These are phyloP conservation scores for Trichophyton rubrum DNA, from an alignment of 2,329 filamentous ascomycete genomes.

Conservation along the genomic window DNA sequence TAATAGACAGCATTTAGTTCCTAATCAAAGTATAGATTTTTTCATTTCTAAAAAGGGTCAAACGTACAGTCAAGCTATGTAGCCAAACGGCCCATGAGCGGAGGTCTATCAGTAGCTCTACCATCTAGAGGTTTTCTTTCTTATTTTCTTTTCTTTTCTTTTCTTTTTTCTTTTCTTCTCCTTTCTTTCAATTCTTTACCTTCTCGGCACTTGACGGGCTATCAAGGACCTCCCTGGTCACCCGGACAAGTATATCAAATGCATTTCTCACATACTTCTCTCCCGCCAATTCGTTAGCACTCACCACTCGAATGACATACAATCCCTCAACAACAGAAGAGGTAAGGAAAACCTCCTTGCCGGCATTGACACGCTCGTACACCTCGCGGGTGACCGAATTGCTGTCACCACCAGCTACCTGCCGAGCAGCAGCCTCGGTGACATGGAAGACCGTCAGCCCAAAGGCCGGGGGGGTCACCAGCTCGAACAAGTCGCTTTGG, in stretches of 20 bases:
- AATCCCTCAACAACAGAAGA: constrained; percentile 58
- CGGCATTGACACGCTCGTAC: constrained; percentile 60
- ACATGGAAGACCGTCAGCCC: constrained; percentile 66
- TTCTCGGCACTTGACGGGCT: background rate
- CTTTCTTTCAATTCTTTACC: background rate
- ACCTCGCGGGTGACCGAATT: constrained; percentile 50
- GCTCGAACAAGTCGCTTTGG: constrained; percentile 58
- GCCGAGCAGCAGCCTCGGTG: constrained; percentile 29
- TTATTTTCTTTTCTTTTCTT: background rate
- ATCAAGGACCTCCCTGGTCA: constrained; percentile 43
- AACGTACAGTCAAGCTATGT: too few relatives aligned
- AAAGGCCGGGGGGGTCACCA: constrained; percentile 63
- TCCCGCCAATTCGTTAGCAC: constrained; percentile 56
- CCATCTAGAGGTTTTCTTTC: too few relatives aligned
- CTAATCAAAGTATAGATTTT: background rate
- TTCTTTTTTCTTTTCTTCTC: background rate
- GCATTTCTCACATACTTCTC: constrained; percentile 59
- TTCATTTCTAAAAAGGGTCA: too few relatives aligned
- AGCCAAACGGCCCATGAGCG: too few relatives aligned
- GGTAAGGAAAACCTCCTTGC: constrained; percentile 72
- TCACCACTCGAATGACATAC: constrained; percentile 72
- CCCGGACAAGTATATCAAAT: constrained; percentile 59
- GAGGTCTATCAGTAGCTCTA: too few relatives aligned
- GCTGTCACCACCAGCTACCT: background rate
- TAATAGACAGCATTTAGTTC: background rate